phyloP scores from a whole-genome alignment of 352 stramenopile species.

The Peronospora belbahrii region DNA sequence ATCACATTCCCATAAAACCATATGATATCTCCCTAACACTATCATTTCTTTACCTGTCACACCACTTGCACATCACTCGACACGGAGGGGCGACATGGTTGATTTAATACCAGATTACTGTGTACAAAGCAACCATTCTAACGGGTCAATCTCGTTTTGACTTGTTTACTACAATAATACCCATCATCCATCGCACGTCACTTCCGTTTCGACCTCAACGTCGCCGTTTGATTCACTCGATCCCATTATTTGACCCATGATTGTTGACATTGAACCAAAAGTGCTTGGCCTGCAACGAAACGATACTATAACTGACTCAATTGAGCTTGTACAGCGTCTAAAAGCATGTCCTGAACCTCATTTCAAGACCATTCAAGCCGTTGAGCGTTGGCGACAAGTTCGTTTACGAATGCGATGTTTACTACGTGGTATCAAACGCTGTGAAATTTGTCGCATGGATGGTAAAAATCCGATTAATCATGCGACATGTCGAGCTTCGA shows the following conservation, averaged over 20 bases:
- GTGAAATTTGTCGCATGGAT: slow-evolving; percentile 3
- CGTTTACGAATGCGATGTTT: slow-evolving; percentile 24
- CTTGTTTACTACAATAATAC: neutral
- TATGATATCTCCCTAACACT: too few relatives aligned
- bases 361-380: neutral
- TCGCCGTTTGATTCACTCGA: neutral
- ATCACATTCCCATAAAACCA: too few relatives aligned
- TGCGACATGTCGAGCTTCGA: slow-evolving; percentile 17
- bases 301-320: neutral
- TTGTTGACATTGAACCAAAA: slow-evolving; percentile 9
- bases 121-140: neutral
- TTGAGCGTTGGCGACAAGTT: slow-evolving; percentile 26
- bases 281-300: slow-evolving; percentile 1
- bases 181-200: too few relatives aligned
- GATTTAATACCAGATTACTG: too few relatives aligned
- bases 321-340: slow-evolving; percentile 11
- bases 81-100: too few relatives aligned
- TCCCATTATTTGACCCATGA: slow-evolving; percentile 4
- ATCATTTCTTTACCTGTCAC: too few relatives aligned
- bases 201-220: slow-evolving; percentile 6
- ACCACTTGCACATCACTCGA: too few relatives aligned
- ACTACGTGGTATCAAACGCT: slow-evolving; percentile 24
- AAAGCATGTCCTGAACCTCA: neutral
- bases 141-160: neutral
- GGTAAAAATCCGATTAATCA: neutral